Base-by-base conservation (phyloP, 2,329 filamentous ascomycete species). In the Neofusicoccum sp. region DNA sequence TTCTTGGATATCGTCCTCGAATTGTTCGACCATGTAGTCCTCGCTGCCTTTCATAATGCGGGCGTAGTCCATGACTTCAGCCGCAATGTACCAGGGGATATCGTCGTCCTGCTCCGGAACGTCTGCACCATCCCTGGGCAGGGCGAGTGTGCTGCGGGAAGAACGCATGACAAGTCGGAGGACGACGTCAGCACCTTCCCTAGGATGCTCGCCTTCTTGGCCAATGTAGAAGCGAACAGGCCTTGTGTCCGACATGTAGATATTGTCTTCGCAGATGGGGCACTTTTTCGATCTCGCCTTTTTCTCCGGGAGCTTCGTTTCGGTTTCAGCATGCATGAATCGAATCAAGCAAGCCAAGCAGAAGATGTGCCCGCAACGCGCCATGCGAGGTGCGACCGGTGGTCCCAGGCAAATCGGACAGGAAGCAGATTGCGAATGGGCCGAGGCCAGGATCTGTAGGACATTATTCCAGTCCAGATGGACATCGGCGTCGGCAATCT, bases 301-400 rank as follows among this genome's bases (percentile, higher is more conserved):
- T 76, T 88, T 93, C 64, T 88, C 87, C 0, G 82, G 82, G 1
- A 79, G 66, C 8, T 84, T 79, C 61, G 82, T 83, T 34, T 89
- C 88, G 61, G 89, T 88, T 26, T 83, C 86, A 6, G 92, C 90
- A 68, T 96, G 90, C 91, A 99, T 97, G 73, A 96, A 99, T 53
- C 95, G 89, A 64, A 98, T 91, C 63, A 98, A 77, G 72, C 95
- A 99, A 5, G 95, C 88, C 34, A 98, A 79, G 72, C 95, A 99
- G 73, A 97, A 98, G 11, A 99, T 96, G 72, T 99, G 95, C 1
- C 95, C 95, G 70, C 95, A 99, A 71, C 89, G 93, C 43, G 95
- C 93, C 93, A 99, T 99, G 60, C 95, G 87, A 33, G 95, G 93
- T 6, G 95, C 95, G 16, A 96, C 91, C 1, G 95, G 95, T 60